Evolutionary conservation across 768 basidiomycete genomes (phyloP), one percentile per base, ranked within the genome.

Genomic region (Boletus subcaerulescens): DNA sequence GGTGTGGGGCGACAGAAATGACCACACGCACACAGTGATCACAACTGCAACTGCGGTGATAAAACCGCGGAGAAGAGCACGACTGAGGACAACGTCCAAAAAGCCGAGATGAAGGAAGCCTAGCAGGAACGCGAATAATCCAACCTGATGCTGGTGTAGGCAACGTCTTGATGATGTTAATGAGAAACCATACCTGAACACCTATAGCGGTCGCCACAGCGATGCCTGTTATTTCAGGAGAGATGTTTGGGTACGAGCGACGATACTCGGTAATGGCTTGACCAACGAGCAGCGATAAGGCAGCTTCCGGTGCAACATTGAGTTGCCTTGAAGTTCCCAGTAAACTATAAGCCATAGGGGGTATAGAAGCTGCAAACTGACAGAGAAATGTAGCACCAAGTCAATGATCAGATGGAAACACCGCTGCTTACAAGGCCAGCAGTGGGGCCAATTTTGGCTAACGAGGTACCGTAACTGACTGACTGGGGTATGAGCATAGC

Each of bases 91-190:
- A 13, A 96, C 94, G 67, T 98, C 95, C 50, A 96, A 83, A 71
- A 96, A 96, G 3, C 94, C 93, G 11, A 98, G 77, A 24, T 93
- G 80, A 66, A 95, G 86, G 62, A 96, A 82, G 3, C 95, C 95
- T 31, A 97, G 78, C 24, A 89, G 68, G 56, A 91, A 93, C 1
- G 92, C 87, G 59, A 97, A 87, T 32, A 95, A 61, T 38, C 93
- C 93, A 60, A 86, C 89, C 89, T 91, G 58, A 5, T 13, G 31
- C 17, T 29, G 17, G 9, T 18, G 7, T 50, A 18, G 20, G 45
- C 17, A 41, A 20, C 14, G 32, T 36, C 6, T 20, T 5, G 18
- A 58, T 7, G 22, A 42, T 26, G 10, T 2, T 11, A 36, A 12
- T 2, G 22, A 17, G 33, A 46, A 36, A 40, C 15, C 76, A 12